Evolutionary conservation across 2,329 filamentous ascomycete species (phyloP), one percentile per base, ranked within the genome.

Genomic region (Anthostomella pinea): DNA sequence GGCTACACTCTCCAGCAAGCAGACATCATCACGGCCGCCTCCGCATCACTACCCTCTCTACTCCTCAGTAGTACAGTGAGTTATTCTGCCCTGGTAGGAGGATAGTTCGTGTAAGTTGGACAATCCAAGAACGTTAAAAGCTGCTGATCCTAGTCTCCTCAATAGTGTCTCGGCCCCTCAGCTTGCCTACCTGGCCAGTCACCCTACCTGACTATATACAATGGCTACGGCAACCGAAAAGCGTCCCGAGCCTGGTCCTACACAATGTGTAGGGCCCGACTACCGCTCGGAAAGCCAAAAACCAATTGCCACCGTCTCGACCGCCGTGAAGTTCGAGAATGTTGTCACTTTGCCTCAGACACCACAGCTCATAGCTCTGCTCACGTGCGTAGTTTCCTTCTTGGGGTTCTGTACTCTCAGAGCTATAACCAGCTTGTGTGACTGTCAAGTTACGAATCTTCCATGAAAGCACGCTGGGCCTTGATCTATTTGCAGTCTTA

Each of bases 311-410:
- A 97, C 90, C 3, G 85, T 97, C 26, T 98, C 93, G 9, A 90
- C 82, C 38, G 76, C 80, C 42, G 81, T 96, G 24, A 68, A 80
- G 28, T 83, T 88, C 56, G 83, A 89, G 45, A 96, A 95, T 70
- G 87, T 98, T 49, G 84, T 89, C 60, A 85, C 94, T 48, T 73
- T 98, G 29, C 79, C 86, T 19, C 93, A 97, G 68, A 96, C 93
- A 8, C 90, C 93, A 31, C 93, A 98, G 72, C 78, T 98, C 49
- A 98, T 98, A 68, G 90, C 93, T 49, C 78, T 98, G 49, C 77
- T 98, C 67, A 96, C 93, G 93, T 96, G 81, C 74, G 89, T 80
- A 18, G 24, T 50, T 56, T 46, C 50, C 51, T 37, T 33, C 39
- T 49, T 43, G 11, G 30, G 45, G 14, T 15, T 26, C 3, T 15